These are phyloP conservation scores for Colletotrichum siamense DNA, from an alignment of 2,329 filamentous ascomycete genomes.

Conservation along the genomic window DNA sequence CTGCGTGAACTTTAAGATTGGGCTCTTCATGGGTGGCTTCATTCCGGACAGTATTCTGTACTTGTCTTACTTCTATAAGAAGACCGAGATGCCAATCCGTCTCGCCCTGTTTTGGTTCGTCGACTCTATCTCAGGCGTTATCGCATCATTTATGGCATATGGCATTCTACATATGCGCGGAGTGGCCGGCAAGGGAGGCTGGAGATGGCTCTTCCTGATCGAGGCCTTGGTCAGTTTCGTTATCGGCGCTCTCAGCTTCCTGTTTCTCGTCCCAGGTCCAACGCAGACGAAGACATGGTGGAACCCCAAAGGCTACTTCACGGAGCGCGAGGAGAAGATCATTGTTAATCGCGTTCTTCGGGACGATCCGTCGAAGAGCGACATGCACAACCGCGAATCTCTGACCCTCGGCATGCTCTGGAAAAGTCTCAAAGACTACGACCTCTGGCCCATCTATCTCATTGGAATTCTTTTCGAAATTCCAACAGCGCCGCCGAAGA, in stretches of 20 bases:
- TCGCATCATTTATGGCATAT: slow-evolving; percentile 42
- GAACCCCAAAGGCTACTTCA: slow-evolving; percentile 54
- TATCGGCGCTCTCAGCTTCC: background rate
- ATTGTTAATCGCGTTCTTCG: slow-evolving; percentile 62
- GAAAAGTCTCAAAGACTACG: slow-evolving; percentile 56
- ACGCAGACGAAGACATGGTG: background rate
- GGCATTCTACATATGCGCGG: slow-evolving; percentile 46
- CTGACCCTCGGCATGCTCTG: slow-evolving; percentile 52
- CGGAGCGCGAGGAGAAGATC: slow-evolving; percentile 58
- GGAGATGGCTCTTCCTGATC: slow-evolving; percentile 60
- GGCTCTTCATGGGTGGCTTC: slow-evolving; percentile 44
- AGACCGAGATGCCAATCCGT: slow-evolving; percentile 43
- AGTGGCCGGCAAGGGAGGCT: slow-evolving; percentile 37
- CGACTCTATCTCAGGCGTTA: slow-evolving; percentile 43
- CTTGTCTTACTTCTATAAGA: slow-evolving; percentile 49
- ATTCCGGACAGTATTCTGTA: slow-evolving; percentile 47
- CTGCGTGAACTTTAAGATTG: slow-evolving; percentile 24
- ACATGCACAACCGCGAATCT: slow-evolving; percentile 63
- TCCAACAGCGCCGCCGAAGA: slow-evolving; percentile 47
- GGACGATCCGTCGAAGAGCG: slow-evolving; percentile 62
- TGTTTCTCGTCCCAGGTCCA: slow-evolving; percentile 22
- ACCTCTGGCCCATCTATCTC: slow-evolving; percentile 62
- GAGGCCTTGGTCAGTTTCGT: slow-evolving; percentile 37
- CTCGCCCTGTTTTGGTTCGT: slow-evolving; percentile 47
- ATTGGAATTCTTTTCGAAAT: slow-evolving; percentile 54